Base-by-base conservation (phyloP, 306 rosid genomes). In the Pyrus communis region DNA sequence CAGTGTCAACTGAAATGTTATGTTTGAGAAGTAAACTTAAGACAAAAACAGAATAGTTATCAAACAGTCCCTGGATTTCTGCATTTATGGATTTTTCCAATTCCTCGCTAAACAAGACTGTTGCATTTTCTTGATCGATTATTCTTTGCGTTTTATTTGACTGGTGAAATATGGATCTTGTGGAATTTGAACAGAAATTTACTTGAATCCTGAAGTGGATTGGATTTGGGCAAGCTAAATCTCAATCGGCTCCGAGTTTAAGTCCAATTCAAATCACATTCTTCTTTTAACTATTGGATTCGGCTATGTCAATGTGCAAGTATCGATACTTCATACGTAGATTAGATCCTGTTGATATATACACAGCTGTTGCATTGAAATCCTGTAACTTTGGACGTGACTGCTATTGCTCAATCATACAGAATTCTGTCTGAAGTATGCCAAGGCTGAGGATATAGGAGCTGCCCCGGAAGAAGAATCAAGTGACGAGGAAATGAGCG, bases 361-460 rank as follows among this genome's bases (percentile, higher is more conserved):
- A 35, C 28, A n/a, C 46, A 58, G 75, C 61, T 42, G 13, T 62
- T 22, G 57, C 52, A 43, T 58, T 6, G 25, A 23, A 52, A 66
- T 43, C 4, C 62, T 55, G n/a, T 17, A 11, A 62, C 59, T 15
- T 23, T 4, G 13, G 43, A 82, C 35, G n/a, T 52, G 71, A 23
- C 51, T 35, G 33, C 5, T 52, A n/a, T 73, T 68, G 55, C 42
- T 73, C 74, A n/a, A 17, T 70, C 38, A 67, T 76, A 80, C 96
- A 95, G 98, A 92, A 70, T 95, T 82, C 77, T 84, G 95, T 82
- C 88, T 90, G 79, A 92, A 84, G 82, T 92, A 90, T 84, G 98
- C 98, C 63, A 95, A 92, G 80, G 86, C 96, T 21, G 96, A 92
- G 86, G 96, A 92, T 69, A 75, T 89, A 68, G 97, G 92, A 64